Evolutionary conservation across 352 stramenopile genomes (phyloP).

Genomic region (Pythium coloratum): DNA sequence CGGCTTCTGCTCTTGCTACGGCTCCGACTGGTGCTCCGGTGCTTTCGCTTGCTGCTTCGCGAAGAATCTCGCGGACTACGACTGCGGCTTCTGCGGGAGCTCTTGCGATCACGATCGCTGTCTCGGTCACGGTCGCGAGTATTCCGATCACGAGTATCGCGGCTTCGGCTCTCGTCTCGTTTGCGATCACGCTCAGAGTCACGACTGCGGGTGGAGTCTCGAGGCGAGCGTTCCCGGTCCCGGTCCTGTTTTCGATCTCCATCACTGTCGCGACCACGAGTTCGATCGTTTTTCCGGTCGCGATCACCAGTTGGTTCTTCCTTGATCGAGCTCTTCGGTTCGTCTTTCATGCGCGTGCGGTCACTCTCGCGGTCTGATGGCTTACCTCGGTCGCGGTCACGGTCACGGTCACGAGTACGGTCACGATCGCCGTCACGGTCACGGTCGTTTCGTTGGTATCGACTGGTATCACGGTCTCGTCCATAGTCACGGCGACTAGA

Average conservation of each 20-base stretch:
- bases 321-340: not conserved
- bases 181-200: slow-evolving; percentile 1
- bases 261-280: slow-evolving; percentile 1
- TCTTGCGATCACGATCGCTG: slow-evolving; percentile 8
- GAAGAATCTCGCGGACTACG: slow-evolving; percentile 34
- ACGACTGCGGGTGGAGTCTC: slow-evolving; percentile 5
- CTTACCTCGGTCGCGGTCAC: slow-evolving; percentile 13
- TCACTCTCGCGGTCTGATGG: slow-evolving; percentile 5
- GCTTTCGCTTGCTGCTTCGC: slow-evolving; percentile 38
- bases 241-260: not conserved
- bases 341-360: not conserved
- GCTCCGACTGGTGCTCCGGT: slow-evolving; percentile 40
- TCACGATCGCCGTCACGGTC: slow-evolving; percentile 5
- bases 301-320: not conserved
- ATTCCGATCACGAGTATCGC: slow-evolving; percentile 14
- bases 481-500: not conserved
- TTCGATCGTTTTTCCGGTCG: not conserved
- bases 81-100: slow-evolving; percentile 30
- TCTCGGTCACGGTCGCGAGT: slow-evolving; percentile 33
- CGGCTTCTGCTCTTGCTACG: slow-evolving; percentile 23
- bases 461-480: slow-evolving; percentile 10
- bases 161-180: slow-evolving; percentile 10
- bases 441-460: slow-evolving; percentile 14
- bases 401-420: not conserved
- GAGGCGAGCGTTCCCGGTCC: not conserved